Percentiles rank a stretch among this genome's conserved stretches.
Evolutionary conservation across 192 early-diverging fungal genomes (phyloP).

Genomic region (Entrophospora sp.): DNA sequence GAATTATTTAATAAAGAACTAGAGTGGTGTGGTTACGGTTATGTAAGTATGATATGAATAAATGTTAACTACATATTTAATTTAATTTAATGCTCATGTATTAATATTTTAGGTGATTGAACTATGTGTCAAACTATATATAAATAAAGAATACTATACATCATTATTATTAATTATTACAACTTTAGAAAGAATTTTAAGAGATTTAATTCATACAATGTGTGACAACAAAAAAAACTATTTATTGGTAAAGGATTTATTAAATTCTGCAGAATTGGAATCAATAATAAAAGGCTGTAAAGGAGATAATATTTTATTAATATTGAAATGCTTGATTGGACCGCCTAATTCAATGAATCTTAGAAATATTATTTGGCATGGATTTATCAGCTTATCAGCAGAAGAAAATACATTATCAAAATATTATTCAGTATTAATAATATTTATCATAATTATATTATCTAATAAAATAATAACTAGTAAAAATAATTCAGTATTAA

Average conservation of each 20-base stretch:
- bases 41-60: background rate
- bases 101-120: background rate
- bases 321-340: slow-evolving; percentile 16
- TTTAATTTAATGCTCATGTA: background rate
- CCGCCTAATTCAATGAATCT: slow-evolving; percentile 20
- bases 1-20: slow-evolving; percentile 6
- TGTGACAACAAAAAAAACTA: background rate
- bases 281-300: background rate
- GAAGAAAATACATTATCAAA: too few relatives aligned
- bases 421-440: slow-evolving; percentile 3
- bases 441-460: background rate
- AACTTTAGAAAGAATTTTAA: slow-evolving; percentile 7
- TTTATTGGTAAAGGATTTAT: background rate
- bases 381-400: too few relatives aligned
- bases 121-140: slow-evolving; percentile 3
- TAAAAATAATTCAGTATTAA: background rate
- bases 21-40: background rate
- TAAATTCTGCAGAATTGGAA: background rate
- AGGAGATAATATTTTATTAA: slow-evolving; percentile 3
- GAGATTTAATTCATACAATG: slow-evolving; percentile 11
- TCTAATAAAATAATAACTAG: slow-evolving; percentile 11
- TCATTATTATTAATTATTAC: slow-evolving; percentile 10
- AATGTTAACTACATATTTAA: background rate
- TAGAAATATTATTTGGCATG: slow-evolving; percentile 25
- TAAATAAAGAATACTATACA: slow-evolving; percentile 3